phyloP scores from a whole-genome alignment of 768 basidiomycete genomes.

The Tricholoma terreum region DNA sequence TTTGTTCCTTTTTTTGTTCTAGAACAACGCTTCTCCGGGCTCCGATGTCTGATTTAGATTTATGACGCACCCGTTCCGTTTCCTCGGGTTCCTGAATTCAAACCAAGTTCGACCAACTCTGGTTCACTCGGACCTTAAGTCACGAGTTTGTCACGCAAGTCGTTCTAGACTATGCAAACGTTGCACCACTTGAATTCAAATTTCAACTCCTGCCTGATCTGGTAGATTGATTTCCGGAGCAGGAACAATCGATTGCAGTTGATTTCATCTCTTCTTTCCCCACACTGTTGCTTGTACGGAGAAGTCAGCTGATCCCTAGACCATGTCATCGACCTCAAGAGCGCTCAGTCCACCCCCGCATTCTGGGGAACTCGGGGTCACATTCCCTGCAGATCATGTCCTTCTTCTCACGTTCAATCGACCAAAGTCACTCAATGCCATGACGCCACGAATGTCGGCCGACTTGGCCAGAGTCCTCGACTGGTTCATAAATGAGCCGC shows the following conservation, averaged over 20 bases:
- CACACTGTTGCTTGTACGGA: constrained; percentile 2
- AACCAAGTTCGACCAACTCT: too few relatives aligned
- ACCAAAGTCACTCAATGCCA: constrained; percentile 69
- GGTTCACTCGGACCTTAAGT: too few relatives aligned
- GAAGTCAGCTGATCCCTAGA: constrained; percentile 1
- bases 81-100: constrained; percentile 15
- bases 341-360: constrained; percentile 23
- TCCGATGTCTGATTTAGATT: constrained; percentile 8
- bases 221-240: not conserved
- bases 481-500: constrained; percentile 74
- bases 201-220: too few relatives aligned
- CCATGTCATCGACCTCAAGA: constrained; percentile 16
- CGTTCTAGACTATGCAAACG: too few relatives aligned
- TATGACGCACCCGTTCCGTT: constrained; percentile 14
- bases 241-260: not conserved
- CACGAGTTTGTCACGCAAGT: not conserved
- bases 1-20: constrained; percentile 15
- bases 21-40: not conserved
- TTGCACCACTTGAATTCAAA: too few relatives aligned
- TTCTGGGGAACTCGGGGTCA: constrained; percentile 35
- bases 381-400: constrained; percentile 38
- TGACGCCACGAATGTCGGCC: constrained; percentile 54
- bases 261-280: not conserved
- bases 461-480: constrained; percentile 53
- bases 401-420: constrained; percentile 53